Evolutionary conservation across 2,329 filamentous ascomycete species (phyloP), one percentile per base, ranked within the genome.

Genomic region (Aspergillus sp.): DNA sequence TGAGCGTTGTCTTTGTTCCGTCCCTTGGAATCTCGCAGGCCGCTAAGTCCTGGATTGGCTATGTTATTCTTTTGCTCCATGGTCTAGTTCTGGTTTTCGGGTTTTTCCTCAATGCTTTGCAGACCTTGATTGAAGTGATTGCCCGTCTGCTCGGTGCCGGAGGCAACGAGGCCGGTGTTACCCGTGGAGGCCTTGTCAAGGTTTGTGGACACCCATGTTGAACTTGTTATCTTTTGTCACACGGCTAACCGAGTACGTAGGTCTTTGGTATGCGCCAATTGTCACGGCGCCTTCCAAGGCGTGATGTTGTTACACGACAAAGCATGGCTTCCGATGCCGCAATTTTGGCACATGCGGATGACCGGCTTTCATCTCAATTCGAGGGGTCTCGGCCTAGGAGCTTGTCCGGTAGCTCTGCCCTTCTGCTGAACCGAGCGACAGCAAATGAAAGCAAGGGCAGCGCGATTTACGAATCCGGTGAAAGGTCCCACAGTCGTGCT

Each of bases 1-100:
- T 93, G 55, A 91, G 90, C 80, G 85, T 92, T 35, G 82, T 93
- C 1, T 99, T 99, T 72, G 86, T 93, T 12, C 91, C 93, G 1
- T 89, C 89, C 1, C 82, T 99, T 3, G 88, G 87, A 21, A 87
- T 97, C 5, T 84, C 84, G 0, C 89, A 96, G 68, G 86, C 89
- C 0, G 80, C 90, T 1, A 96, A 93, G 72, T 92, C 93, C 4
- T 99, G 95, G 95, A 90, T 98, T 64, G 95, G 93, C 39, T 99
- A 99, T 72, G 86, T 88, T 25, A 96, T 98, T 56, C 80, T 99
- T 48, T 75, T 96, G 27, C 84, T 97, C 37, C 95, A 99, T 70
- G 93, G 85, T 3, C 83, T 88, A 60, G 91, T 96, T 0, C 78
- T 99, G 21, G 82, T 96, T 3, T 90, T 98, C 66, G 93, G 91